Conservation (phyloP, 2,329 filamentous ascomycete species). For the Zalaria obscura region DNA sequence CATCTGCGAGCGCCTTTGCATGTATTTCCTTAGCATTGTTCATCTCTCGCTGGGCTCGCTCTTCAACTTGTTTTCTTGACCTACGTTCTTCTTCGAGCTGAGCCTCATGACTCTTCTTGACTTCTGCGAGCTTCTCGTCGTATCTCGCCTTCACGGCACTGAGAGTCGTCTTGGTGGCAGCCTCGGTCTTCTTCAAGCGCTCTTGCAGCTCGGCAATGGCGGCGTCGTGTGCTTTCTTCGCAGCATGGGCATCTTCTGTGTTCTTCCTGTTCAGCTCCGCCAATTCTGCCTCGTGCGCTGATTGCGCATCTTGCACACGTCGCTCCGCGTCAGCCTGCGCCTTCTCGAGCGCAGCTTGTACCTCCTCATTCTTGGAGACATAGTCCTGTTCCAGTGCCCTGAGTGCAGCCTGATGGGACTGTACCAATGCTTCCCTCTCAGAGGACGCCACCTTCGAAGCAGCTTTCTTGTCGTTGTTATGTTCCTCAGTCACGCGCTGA, state of each 20-base stretch:
- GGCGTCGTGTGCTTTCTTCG: constrained; percentile 2
- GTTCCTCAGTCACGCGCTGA: not conserved
- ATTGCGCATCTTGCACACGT: not conserved
- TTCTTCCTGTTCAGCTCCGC: constrained; percentile 8
- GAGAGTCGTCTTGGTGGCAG: constrained; percentile 3
- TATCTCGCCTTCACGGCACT: constrained; percentile 3
- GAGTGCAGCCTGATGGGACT: not conserved
- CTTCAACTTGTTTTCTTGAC: not conserved
- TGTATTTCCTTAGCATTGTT: not conserved
- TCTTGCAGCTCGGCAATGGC: constrained; percentile 3
- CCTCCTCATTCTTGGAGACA: not conserved
- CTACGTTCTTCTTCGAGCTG: constrained; percentile 1
- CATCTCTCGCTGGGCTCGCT: not conserved
- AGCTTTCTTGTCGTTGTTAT: too few species aligned
- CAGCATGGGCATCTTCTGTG: constrained; percentile 1
- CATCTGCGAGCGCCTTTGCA: not conserved
- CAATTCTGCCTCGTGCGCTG: constrained; percentile 5
- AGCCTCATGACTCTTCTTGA: constrained; percentile 1
- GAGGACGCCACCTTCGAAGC: not conserved
- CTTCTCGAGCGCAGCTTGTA: not conserved
- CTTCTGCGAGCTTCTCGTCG: constrained; percentile 5
- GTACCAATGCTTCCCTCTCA: not conserved
- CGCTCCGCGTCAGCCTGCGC: constrained; percentile 1
- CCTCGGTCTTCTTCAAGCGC: constrained; percentile 2
- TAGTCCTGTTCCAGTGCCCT: not conserved